Conservation (phyloP, 805 yeast genomes). For the Ogataea chonburiensis region DNA sequence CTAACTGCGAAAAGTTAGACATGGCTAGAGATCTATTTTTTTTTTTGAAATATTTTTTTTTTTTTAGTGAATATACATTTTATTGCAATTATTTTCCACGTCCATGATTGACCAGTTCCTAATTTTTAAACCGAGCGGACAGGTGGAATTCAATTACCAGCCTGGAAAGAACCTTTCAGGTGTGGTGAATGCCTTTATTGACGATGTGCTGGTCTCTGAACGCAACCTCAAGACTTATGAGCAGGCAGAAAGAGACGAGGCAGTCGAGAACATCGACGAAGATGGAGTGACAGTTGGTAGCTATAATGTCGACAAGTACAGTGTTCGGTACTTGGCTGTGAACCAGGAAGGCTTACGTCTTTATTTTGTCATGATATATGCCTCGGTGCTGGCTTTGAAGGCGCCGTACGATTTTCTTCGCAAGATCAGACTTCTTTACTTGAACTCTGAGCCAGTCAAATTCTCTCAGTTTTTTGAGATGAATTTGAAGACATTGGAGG, state of each 20-base stretch:
- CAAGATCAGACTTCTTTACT: conserved; percentile 24
- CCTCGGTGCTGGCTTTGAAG: conserved; percentile 36
- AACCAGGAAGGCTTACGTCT: conserved; percentile 37
- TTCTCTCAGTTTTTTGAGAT: conserved; percentile 39
- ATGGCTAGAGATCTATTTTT: conserved; percentile 6
- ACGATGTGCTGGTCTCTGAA: conserved; percentile 47
- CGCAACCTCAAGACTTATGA: conserved; percentile 27
- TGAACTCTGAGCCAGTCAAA: conserved; percentile 33
- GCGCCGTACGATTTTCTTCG: conserved; percentile 31
- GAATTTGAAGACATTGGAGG: conserved; percentile 34
- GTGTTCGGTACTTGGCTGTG: conserved; percentile 43
- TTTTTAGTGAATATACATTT: background rate
- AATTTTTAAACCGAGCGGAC: conserved; percentile 52
- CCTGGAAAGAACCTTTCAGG: conserved; percentile 38
- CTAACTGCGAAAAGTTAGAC: conserved; percentile 43
- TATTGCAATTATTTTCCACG: conserved; percentile 1
- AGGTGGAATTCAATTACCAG: conserved; percentile 48
- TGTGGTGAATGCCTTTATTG: conserved; percentile 47
- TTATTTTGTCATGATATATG: conserved; percentile 43
- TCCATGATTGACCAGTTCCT: conserved; percentile 48
- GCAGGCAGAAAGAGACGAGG: conserved; percentile 19
- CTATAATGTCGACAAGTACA: conserved; percentile 39
- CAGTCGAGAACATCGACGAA: conserved; percentile 25
- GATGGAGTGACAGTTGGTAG: conserved; percentile 26
- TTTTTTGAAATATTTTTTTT: conserved; percentile 3